Evolutionary conservation across 257 asterid genomes (phyloP), one percentile per base, ranked within the genome.

Genomic region (Solanum pinnatisectum): DNA sequence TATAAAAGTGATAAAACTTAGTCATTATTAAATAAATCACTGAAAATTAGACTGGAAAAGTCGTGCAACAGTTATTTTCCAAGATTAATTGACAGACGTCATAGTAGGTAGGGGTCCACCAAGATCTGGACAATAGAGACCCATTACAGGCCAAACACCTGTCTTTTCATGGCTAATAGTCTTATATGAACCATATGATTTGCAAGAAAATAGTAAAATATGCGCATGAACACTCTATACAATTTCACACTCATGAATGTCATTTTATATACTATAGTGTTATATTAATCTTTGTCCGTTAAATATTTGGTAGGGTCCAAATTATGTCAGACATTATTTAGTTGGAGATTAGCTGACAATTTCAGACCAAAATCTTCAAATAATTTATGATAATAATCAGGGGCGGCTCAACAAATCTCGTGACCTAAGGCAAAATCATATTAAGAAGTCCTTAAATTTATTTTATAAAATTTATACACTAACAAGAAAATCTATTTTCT

Each of bases 81-180:
- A 9, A 81, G 27, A 36, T 37, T 39, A 42, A 2, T 13, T 27
- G 42, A 32, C 59, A 39, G 39, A 74, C 60, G 49, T 74, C 87
- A 90, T 83, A 85, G 76, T 32, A 1, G 68, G 72, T 15, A 88
- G 87, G 87, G 89, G 86, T 77, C 6, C 22, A 86, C 33, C 56
- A 83, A 52, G 67, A 81, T 5, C 5, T 16, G 56, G 81, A 63
- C 87, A 84, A 86, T 42, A 76, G 84, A 39, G 90, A 87, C 84
- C 90, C 79, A 87, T 52, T 52, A 52, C 63, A 16, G n/a, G 76
- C 86, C 91, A 42, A 72, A 89, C 91, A 89, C 88, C 14, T 86
- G 94, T 90, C 93, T 87, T 65, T 78, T 81, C 87, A 88, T 89
- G 56, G 79, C 82, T 39, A 10, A 4, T 65, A n/a, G 67, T 25